A percentile compares a stretch with the other conserved stretches of the same genome.
These are phyloP conservation scores for Chlamydomonas incerta DNA, from an alignment of 139 green algal genomes.

Conservation along the genomic window DNA sequence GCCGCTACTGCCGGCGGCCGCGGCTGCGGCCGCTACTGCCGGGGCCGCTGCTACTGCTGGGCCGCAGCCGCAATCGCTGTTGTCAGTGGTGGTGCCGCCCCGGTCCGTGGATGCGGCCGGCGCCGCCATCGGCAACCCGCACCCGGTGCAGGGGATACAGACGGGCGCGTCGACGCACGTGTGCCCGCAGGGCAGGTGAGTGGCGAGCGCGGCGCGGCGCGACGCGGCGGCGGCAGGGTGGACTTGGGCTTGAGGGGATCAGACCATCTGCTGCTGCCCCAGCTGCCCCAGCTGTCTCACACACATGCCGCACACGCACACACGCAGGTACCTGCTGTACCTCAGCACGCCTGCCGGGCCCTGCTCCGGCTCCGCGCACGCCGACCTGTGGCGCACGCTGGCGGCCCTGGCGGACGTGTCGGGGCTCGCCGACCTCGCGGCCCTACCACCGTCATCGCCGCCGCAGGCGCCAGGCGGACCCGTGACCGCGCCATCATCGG, in stretches of 20 bases:
- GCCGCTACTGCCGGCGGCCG: constrained; percentile 30
- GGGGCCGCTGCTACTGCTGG: constrained; percentile 2
- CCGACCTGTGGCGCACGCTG: constrained; percentile 24
- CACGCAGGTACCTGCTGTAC: constrained; percentile 37
- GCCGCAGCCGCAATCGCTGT: not conserved
- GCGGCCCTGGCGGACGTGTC: not conserved
- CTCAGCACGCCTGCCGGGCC: constrained; percentile 20
- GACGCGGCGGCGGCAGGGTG: no score
- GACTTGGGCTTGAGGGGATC: no score
- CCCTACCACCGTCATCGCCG: not conserved
- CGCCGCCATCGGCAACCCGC: constrained; percentile 15
- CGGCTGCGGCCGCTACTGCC: not conserved
- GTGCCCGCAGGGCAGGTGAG: constrained; percentile 33
- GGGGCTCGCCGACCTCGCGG: not conserved
- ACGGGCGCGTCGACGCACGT: constrained; percentile 25
- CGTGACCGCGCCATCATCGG: not conserved
- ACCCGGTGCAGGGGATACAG: constrained; percentile 46
- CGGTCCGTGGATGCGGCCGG: not conserved
- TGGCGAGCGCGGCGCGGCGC: not conserved
- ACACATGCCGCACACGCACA: no score
- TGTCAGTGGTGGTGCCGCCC: constrained; percentile 19
- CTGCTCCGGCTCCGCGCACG: not conserved
- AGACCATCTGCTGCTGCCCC: not conserved
- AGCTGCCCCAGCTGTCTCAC: not conserved
- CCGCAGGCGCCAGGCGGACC: no score